These are phyloP conservation scores for Cenococcum geophilum DNA, from an alignment of 495 filamentous ascomycete genomes.

Conservation along the genomic window DNA sequence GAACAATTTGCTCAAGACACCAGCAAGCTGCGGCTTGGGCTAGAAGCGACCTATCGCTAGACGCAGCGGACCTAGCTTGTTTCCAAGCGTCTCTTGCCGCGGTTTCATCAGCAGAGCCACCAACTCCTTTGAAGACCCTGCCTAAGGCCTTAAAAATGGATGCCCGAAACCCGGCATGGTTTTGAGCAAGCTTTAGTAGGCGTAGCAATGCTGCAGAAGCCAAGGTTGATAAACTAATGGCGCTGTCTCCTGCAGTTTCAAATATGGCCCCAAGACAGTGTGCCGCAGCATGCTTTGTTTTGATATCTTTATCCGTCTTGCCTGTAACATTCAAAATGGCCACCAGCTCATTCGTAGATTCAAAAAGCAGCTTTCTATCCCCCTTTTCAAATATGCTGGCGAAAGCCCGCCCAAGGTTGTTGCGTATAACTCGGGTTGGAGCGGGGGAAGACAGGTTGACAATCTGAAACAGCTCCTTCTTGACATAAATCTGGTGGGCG, in stretches of 20 bases:
- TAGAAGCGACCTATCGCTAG: constrained; percentile 72
- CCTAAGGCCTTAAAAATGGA: constrained; percentile 73
- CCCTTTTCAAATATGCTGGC: constrained; percentile 79
- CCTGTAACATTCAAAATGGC: constrained; percentile 61
- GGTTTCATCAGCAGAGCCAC: constrained; percentile 70
- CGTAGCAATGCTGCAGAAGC: constrained; percentile 66
- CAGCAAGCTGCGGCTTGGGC: constrained; percentile 75
- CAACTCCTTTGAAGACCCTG: constrained; percentile 67
- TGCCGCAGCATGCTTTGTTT: constrained; percentile 77
- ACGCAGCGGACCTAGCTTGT: constrained; percentile 68
- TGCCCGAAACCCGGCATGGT: constrained; percentile 75
- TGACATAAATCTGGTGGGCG: constrained; percentile 79
- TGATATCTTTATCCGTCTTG: constrained; percentile 74
- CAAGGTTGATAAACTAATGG: constrained; percentile 73
- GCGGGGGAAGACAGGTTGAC: constrained; percentile 78
- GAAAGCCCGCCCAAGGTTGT: constrained; percentile 78
- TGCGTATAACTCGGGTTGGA: constrained; percentile 82
- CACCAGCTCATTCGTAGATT: constrained; percentile 85
- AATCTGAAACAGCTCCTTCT: constrained; percentile 85
- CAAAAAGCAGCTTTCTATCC: constrained; percentile 85
- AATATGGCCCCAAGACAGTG: constrained; percentile 86
- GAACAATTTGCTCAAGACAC: constrained; percentile 69
- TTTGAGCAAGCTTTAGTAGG: constrained; percentile 71
- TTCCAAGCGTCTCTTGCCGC: constrained; percentile 93
- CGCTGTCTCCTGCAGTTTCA: constrained; percentile 85